phyloP scores from a whole-genome alignment of 768 basidiomycete genomes.

The Naganishia onofrii region DNA sequence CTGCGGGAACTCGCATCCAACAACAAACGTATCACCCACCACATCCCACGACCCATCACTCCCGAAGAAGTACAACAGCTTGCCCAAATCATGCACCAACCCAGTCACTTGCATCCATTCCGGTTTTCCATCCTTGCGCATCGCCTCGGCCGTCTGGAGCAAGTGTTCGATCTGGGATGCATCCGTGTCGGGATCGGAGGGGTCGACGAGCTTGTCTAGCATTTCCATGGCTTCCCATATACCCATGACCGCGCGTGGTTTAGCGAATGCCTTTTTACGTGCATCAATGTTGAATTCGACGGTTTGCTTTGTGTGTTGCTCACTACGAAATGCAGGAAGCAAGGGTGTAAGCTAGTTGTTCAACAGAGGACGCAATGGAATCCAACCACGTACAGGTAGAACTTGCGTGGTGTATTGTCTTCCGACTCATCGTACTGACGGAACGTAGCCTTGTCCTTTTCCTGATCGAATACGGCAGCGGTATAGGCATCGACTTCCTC shows the following conservation, averaged over 20 bases:
- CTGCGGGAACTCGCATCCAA: slow-evolving; percentile 69
- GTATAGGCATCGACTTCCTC: neutral
- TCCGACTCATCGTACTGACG: slow-evolving; percentile 48
- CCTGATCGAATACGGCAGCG: slow-evolving; percentile 41
- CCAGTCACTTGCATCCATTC: slow-evolving; percentile 62
- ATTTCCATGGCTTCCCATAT: slow-evolving; percentile 54
- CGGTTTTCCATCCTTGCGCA: slow-evolving; percentile 51
- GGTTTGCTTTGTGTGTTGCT: slow-evolving; percentile 66
- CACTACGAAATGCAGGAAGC: slow-evolving; percentile 42
- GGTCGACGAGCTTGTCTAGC: slow-evolving; percentile 81
- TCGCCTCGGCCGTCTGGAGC: slow-evolving; percentile 49
- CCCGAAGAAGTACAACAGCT: slow-evolving; percentile 71
- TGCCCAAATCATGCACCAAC: slow-evolving; percentile 84
- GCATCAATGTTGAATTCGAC: slow-evolving; percentile 73
- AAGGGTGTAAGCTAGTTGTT: neutral
- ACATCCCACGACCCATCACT: slow-evolving; percentile 78
- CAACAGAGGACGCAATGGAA: neutral
- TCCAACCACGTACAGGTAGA: slow-evolving; percentile 37
- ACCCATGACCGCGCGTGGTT: slow-evolving; percentile 68
- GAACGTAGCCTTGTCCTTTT: slow-evolving; percentile 48
- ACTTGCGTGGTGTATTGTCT: slow-evolving; percentile 46
- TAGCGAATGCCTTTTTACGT: slow-evolving; percentile 71
- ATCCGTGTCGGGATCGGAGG: slow-evolving; percentile 63
- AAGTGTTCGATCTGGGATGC: neutral
- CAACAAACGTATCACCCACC: slow-evolving; percentile 79